Evolutionary conservation across 345 rosid genomes (phyloP).

Genomic region (Aethionema arabicum): DNA sequence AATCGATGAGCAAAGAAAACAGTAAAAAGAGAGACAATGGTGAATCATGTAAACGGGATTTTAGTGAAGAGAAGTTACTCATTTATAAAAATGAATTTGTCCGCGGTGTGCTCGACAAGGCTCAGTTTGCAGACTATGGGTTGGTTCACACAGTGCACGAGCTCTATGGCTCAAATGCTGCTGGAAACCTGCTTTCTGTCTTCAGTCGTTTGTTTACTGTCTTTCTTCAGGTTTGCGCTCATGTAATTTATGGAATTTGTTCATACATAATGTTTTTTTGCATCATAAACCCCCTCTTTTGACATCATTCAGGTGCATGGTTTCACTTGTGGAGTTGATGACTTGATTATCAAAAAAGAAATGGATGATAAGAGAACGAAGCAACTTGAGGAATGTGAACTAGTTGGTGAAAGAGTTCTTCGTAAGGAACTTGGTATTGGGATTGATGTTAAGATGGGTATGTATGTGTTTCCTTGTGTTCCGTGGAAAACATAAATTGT

Average conservation of each 20-base stretch:
- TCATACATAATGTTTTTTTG: conserved; percentile 11
- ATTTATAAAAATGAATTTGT: conserved; percentile 67
- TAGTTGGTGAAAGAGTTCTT: conserved; percentile 68
- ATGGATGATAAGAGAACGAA: conserved; percentile 66
- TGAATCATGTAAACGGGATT: conserved; percentile 38
- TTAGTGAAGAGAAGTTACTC: conserved; percentile 68
- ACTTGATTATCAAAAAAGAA: conserved; percentile 68
- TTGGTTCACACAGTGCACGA: conserved; percentile 94
- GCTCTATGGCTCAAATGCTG: conserved; percentile 84
- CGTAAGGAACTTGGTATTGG: conserved; percentile 61
- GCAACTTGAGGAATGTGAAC: conserved; percentile 72
- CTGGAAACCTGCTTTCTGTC: conserved; percentile 81
- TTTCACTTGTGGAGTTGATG: conserved; percentile 98
- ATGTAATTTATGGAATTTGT: conserved; percentile 8
- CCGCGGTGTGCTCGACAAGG: conserved; percentile 95
- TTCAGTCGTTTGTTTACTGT: conserved; percentile 88
- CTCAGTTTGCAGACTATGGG: conserved; percentile 96
- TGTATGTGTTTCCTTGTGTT: conserved; percentile 19
- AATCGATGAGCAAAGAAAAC: conserved; percentile 14
- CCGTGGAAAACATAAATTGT: conserved; percentile 13
- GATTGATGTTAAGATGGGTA: conserved; percentile 54
- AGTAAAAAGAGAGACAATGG: conserved; percentile 22
- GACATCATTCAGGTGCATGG: conserved; percentile 79
- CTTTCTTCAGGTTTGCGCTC: conserved; percentile 71
- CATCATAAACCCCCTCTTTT: conserved; percentile 30